These are phyloP conservation scores for Chlamydomonas eustigma DNA, from an alignment of 139 green algal species.

Conservation along the genomic window DNA sequence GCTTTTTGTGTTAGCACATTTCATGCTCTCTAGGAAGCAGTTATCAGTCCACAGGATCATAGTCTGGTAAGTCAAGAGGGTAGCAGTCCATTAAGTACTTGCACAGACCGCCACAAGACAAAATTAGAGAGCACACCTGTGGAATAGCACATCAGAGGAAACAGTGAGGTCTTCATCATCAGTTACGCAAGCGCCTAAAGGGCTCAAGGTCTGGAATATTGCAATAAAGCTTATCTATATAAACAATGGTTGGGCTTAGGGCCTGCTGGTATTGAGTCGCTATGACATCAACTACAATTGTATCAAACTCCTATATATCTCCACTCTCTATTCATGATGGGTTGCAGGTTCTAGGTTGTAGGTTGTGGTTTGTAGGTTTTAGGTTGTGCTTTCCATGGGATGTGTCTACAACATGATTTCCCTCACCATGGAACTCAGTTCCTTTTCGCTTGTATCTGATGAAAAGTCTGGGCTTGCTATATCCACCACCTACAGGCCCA, in stretches of 20 bases:
- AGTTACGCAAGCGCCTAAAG: too few relatives aligned
- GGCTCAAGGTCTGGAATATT: too few relatives aligned
- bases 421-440: not conserved
- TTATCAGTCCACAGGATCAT: not conserved
- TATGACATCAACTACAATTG: too few relatives aligned
- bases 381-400: not conserved
- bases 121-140: not conserved
- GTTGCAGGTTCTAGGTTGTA: not conserved
- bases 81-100: slow-evolving; percentile 3
- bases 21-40: not conserved
- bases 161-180: too few relatives aligned
- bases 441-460: not conserved
- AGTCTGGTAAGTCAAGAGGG: not conserved
- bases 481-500: not conserved
- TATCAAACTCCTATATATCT: not conserved
- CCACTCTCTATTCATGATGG: not conserved
- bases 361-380: not conserved
- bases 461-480: not conserved
- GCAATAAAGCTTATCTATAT: too few relatives aligned
- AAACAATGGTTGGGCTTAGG: too few relatives aligned
- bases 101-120: not conserved
- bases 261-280: too few relatives aligned
- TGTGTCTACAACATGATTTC: not conserved
- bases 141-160: not conserved
- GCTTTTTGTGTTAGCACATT: not conserved